phyloP scores from a whole-genome alignment of 768 basidiomycete genomes.

The Psilocybe sp. region DNA sequence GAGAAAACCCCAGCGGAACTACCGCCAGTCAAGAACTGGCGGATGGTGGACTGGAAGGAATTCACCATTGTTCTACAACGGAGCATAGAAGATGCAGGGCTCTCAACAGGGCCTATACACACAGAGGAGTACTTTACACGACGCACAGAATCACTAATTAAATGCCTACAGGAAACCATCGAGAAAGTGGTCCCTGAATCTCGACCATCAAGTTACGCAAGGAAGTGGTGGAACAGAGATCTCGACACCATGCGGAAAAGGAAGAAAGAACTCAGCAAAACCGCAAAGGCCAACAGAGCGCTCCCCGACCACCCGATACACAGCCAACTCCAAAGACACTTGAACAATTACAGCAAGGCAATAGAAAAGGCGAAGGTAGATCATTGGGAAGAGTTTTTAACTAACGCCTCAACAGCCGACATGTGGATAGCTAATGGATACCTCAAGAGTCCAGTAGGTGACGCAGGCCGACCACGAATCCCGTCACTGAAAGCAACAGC shows the following conservation, averaged over 20 bases:
- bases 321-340: slow-evolving; percentile 2
- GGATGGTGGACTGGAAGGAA: too few relatives aligned
- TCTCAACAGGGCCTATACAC: neutral
- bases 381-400: slow-evolving; percentile 25
- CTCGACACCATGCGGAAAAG: slow-evolving; percentile 17
- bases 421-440: slow-evolving; percentile 21
- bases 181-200: neutral
- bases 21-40: too few relatives aligned
- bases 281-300: slow-evolving; percentile 1
- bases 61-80: too few relatives aligned
- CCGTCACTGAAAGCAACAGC: slow-evolving; percentile 11
- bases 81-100: slow-evolving; percentile 17
- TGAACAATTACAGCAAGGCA: slow-evolving; percentile 10
- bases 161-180: slow-evolving; percentile 7
- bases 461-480: slow-evolving; percentile 21
- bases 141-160: slow-evolving; percentile 1
- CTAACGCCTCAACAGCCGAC: neutral
- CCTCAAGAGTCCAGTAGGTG: slow-evolving; percentile 9
- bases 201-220: slow-evolving; percentile 6
- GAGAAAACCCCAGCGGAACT: too few relatives aligned
- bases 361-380: slow-evolving; percentile 18
- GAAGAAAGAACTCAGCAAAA: slow-evolving; percentile 11
- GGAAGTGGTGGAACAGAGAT: slow-evolving; percentile 21
- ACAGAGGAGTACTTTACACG: neutral
- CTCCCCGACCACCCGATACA: slow-evolving; percentile 20